Evolutionary conservation across 768 basidiomycete genomes (phyloP), one percentile per base, ranked within the genome.

Genomic region (Lactarius hatsudake): DNA sequence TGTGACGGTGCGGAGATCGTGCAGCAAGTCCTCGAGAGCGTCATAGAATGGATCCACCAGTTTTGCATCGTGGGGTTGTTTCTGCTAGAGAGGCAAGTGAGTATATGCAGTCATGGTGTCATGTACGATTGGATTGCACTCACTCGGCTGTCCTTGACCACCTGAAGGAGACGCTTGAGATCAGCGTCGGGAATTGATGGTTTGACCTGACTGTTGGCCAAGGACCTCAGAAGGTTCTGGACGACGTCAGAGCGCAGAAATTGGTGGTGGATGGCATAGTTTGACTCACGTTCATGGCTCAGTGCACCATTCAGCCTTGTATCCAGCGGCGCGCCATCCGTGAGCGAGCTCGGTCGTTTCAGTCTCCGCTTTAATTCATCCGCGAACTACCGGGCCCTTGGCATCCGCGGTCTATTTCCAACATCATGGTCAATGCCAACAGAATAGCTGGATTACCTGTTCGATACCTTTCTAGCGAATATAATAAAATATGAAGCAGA

Each of bases 1-100:
- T 23, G 86, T 87, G 69, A 86, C 85, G 73, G 84, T 89, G 74
- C 90, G 89, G 69, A 99, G 83, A 81, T 99, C 97, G 43, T 80
- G 79, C 61, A 97, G 79, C 40, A 98, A 82, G 67, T 92, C 91
- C 74, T 99, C 97, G 60, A 98, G 82, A 0, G 93, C 92, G 69
- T 98, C 96, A 72, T 93, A 94, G 81, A 98, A 99, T 18, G 90
- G 87, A 74, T 97, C 95, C 18, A 88, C 83, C 23, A 88, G 82
- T 76, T 93, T 93, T 45, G 79, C 75, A 74, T 93, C 91, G 69
- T 86, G 79, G 57, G 76, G 75, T 73, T 80, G 78, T 64, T 79
- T 72, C 81, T 84, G 72, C 53, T 34, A 48, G 38, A 26, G 67
- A 13, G 69, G 64, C 10, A 53, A 43, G 34, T 26, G 53, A 74